phyloP scores from a whole-genome alignment of 306 rosid genomes.

The Acmispon strigosus region DNA sequence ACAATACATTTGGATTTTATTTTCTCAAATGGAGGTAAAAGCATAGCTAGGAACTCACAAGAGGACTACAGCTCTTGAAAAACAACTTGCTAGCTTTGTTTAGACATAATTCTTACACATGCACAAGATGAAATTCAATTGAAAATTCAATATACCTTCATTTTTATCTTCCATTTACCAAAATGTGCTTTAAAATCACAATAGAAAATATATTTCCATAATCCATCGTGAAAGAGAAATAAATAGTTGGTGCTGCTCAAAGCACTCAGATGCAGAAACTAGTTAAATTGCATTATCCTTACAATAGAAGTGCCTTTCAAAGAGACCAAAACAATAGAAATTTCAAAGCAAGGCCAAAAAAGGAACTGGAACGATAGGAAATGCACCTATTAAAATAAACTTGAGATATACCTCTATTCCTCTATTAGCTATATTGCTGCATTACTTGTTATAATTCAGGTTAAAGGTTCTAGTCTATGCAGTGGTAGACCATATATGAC shows the following conservation, averaged over 20 bases:
- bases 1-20: not conserved
- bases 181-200: not conserved
- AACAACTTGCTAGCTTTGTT: not conserved
- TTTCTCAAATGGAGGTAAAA: not conserved
- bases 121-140: not conserved
- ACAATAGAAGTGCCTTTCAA: not conserved
- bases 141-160: not conserved
- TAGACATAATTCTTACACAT: not conserved
- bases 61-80: not conserved
- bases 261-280: not conserved
- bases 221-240: not conserved
- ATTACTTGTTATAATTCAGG: not conserved
- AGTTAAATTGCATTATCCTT: not conserved
- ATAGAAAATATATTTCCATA: not conserved
- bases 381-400: not conserved
- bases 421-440: not conserved
- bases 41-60: not conserved
- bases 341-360: not conserved
- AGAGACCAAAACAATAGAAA: not conserved
- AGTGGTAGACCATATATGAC: not conserved
- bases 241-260: not conserved
- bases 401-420: not conserved
- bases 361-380: not conserved
- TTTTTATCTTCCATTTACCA: not conserved
- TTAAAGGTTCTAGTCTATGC: not conserved